A percentile compares a stretch with the other conserved stretches of the same genome.
phyloP scores from a whole-genome alignment of 2,329 filamentous ascomycete species.

The Diaporthe australafricana region DNA sequence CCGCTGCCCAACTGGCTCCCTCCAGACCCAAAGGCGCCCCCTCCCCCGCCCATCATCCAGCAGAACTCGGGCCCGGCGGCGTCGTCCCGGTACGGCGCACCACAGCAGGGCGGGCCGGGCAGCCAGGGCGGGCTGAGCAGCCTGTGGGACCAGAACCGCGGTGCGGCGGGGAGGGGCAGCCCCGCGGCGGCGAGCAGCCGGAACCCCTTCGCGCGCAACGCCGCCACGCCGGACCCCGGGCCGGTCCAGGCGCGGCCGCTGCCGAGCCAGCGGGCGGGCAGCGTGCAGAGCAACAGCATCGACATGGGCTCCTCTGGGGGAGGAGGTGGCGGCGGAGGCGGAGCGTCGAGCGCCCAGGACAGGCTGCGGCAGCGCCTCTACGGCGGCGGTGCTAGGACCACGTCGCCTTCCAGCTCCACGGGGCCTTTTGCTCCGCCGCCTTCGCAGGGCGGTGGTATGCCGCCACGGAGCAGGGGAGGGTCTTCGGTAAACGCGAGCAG shows the following conservation, averaged over 20 bases:
- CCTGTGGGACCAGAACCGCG: conserved; percentile 65
- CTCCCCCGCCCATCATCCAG: conserved; percentile 64
- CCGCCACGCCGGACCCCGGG: conserved; percentile 49
- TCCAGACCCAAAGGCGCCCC: conserved; percentile 83
- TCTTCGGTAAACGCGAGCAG: conserved; percentile 22
- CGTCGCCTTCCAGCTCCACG: conserved; percentile 59
- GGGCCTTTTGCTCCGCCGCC: conserved; percentile 62
- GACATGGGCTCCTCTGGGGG: conserved; percentile 40
- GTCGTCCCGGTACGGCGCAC: conserved; percentile 65
- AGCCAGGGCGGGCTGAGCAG: conserved; percentile 61
- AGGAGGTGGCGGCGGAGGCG: conserved; percentile 47
- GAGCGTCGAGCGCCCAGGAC: conserved; percentile 77
- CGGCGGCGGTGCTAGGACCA: conserved; percentile 67
- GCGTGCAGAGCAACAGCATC: conserved; percentile 69
- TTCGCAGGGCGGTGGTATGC: conserved; percentile 39
- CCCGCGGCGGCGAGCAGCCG: conserved; percentile 25
- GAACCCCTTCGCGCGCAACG: conserved; percentile 46
- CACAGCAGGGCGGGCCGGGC: conserved; percentile 46
- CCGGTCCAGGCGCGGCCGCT: conserved; percentile 67
- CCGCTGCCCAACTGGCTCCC: conserved; percentile 89
- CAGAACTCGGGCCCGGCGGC: conserved; percentile 53
- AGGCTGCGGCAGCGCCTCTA: conserved; percentile 83
- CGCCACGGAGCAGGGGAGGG: conserved; percentile 41
- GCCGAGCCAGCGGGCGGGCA: conserved; percentile 79
- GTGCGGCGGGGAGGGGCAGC: conserved; percentile 31